phyloP scores from a whole-genome alignment of 2,329 filamentous ascomycete genomes.

The Arthroderma sp. region DNA sequence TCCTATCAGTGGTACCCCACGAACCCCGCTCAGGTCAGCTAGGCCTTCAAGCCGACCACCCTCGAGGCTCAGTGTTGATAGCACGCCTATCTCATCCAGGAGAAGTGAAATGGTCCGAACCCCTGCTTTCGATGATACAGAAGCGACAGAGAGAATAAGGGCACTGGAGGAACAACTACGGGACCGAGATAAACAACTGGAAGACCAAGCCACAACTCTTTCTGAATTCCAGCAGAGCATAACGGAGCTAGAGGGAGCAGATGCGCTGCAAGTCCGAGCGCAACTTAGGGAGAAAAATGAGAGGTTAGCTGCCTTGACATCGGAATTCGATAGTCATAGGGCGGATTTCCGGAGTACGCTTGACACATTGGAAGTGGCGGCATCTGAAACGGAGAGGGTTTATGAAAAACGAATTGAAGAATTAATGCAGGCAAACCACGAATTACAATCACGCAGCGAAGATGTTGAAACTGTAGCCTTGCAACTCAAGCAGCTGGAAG shows the following conservation, averaged over 20 bases:
- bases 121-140: slow-evolving; percentile 9
- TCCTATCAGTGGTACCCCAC: slow-evolving; percentile 25
- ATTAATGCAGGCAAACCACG: slow-evolving; percentile 67
- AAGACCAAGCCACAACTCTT: slow-evolving; percentile 69
- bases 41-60: slow-evolving; percentile 23
- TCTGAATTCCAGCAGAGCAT: slow-evolving; percentile 83
- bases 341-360: slow-evolving; percentile 96
- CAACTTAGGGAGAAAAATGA: slow-evolving; percentile 90
- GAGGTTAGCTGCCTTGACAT: slow-evolving; percentile 81
- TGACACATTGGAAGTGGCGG: slow-evolving; percentile 89
- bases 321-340: slow-evolving; percentile 86
- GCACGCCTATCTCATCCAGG: slow-evolving; percentile 16
- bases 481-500: slow-evolving; percentile 89
- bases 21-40: slow-evolving; percentile 27
- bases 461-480: slow-evolving; percentile 84
- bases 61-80: slow-evolving; percentile 26
- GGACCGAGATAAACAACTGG: slow-evolving; percentile 75
- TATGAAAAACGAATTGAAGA: slow-evolving; percentile 54
- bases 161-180: slow-evolving; percentile 60
- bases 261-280: slow-evolving; percentile 63
- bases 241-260: slow-evolving; percentile 69
- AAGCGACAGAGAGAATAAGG: slow-evolving; percentile 55
- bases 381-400: slow-evolving; percentile 82
- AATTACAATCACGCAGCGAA: slow-evolving; percentile 67
- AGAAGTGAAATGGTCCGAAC: slow-evolving; percentile 19